phyloP scores from a whole-genome alignment of 78 protist species.

The Pelomyxa schiedti region DNA sequence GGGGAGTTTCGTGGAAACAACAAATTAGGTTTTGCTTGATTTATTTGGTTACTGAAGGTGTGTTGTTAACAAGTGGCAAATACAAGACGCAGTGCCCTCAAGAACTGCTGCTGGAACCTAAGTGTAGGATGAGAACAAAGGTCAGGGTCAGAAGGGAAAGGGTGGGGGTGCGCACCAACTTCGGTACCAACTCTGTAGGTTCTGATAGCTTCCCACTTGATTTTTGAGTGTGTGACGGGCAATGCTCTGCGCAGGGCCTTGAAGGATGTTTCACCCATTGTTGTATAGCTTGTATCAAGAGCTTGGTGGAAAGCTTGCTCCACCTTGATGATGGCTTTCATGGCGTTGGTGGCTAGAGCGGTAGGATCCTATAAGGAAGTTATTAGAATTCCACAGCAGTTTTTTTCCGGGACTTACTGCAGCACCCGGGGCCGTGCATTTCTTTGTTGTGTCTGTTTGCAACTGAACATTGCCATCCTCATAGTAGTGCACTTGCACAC shows the following conservation, averaged over 20 bases:
- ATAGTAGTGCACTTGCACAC: background rate
- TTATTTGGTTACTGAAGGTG: too few species aligned
- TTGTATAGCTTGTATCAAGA: background rate
- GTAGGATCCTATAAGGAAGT: background rate
- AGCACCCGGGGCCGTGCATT: background rate
- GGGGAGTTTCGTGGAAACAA: too few species aligned
- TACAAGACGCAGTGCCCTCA: too few species aligned
- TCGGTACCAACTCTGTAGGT: too few species aligned
- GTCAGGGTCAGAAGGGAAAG: too few species aligned
- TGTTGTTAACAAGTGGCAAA: too few species aligned
- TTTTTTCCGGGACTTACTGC: background rate
- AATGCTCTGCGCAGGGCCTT: constrained; percentile 5
- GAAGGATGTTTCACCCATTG: background rate
- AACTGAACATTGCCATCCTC: constrained; percentile 24
- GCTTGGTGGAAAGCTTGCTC: background rate
- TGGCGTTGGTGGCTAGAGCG: background rate
- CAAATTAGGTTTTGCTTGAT: too few species aligned
- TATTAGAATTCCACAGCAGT: background rate
- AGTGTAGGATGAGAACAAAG: too few species aligned
- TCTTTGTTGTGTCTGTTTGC: background rate
- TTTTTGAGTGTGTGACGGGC: background rate
- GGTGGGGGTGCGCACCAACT: too few species aligned
- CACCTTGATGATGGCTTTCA: background rate
- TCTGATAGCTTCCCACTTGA: background rate
- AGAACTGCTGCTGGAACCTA: too few species aligned